Conservation (phyloP, 2,329 filamentous ascomycete species). For the Monosporascus ibericus region DNA sequence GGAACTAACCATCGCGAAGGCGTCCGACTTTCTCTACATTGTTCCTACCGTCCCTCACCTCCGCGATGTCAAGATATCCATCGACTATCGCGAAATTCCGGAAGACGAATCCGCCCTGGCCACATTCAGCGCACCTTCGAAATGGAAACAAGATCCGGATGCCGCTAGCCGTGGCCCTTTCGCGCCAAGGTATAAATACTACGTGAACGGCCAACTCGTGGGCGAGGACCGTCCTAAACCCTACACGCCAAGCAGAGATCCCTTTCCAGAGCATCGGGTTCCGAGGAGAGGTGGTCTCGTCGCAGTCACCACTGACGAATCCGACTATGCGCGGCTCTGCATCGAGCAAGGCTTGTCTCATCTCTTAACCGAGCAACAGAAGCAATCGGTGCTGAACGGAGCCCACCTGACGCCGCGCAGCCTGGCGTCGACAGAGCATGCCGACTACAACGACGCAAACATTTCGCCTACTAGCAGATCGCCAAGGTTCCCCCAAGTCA, state of each 20-base stretch:
- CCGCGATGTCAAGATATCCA: slow-evolving; percentile 45
- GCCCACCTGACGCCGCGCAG: slow-evolving; percentile 41
- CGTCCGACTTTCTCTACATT: slow-evolving; percentile 56
- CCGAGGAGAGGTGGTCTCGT: slow-evolving; percentile 47
- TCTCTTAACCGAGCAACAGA: slow-evolving; percentile 41
- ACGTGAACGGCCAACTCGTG: slow-evolving; percentile 48
- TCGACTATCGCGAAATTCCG: slow-evolving; percentile 55
- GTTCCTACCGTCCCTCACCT: slow-evolving; percentile 54
- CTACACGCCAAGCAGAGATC: slow-evolving; percentile 43
- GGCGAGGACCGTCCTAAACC: slow-evolving; percentile 44
- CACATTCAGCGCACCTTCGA: slow-evolving; percentile 38
- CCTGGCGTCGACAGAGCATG: slow-evolving; percentile 25
- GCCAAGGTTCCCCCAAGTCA: slow-evolving; percentile 15
- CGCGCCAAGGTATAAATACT: slow-evolving; percentile 53
- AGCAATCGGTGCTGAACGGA: slow-evolving; percentile 40
- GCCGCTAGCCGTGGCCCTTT: slow-evolving; percentile 45
- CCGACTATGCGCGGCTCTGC: slow-evolving; percentile 50
- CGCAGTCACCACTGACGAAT: slow-evolving; percentile 48
- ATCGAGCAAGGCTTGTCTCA: slow-evolving; percentile 52
- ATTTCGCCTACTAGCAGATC: slow-evolving; percentile 18
- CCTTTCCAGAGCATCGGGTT: slow-evolving; percentile 49
- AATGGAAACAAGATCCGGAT: slow-evolving; percentile 56
- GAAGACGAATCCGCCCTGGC: slow-evolving; percentile 41
- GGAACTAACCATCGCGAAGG: slow-evolving; percentile 30
- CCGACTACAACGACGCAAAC: slow-evolving; percentile 15